Base-by-base conservation (phyloP, 2,329 filamentous ascomycete genomes). In the Penicillium sp. region DNA sequence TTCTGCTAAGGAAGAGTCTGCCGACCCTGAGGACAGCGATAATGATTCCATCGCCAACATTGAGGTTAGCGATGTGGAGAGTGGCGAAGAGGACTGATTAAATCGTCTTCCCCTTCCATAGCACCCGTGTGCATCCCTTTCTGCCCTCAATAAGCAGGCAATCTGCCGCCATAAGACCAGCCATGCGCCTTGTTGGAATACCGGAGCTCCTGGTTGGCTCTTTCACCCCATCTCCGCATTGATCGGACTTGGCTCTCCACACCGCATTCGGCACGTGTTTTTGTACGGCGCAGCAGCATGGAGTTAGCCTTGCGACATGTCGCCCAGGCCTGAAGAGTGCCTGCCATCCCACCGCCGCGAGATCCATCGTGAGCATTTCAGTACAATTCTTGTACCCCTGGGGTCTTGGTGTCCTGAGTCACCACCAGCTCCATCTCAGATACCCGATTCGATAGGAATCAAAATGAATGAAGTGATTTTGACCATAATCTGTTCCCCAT, bases 41-140 rank as follows among this genome's bases (percentile, higher is more conserved):
- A 72, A 76, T 18, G 74, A 72, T 43, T 76, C 69, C 2, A 70
- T 75, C 47, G 75, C 71, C 26, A 76, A 74, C 46, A 71, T 74
- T 19, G 74, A 75, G 53, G 73, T 77, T 27, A 74, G 71, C 51
- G 73, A 74, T 48, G 73, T 72, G 53, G 70, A 72, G 57, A 72
- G 70, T 42, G 73, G 74, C 43, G 74, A 75, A 46, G 74, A 79
- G 57, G 69, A 76, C 27, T 70, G 64, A 70, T 54, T 39, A 14
- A 32, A 34, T 10, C n/a, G n/a, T 14, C 29, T 11, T 23, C 29
- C 39, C 13, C 26, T 38, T 42, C 39, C 30, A 43, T 10, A 32
- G 46, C 51, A 54, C 51, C 29, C 16, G 51, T 39, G 51, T 54
- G 34, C 46, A 50, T 36, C 46, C 32, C 51, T 42, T 49, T 18